Base-by-base conservation (phyloP, 805 yeast genomes). In the Sporopachydermia lactativora region DNA sequence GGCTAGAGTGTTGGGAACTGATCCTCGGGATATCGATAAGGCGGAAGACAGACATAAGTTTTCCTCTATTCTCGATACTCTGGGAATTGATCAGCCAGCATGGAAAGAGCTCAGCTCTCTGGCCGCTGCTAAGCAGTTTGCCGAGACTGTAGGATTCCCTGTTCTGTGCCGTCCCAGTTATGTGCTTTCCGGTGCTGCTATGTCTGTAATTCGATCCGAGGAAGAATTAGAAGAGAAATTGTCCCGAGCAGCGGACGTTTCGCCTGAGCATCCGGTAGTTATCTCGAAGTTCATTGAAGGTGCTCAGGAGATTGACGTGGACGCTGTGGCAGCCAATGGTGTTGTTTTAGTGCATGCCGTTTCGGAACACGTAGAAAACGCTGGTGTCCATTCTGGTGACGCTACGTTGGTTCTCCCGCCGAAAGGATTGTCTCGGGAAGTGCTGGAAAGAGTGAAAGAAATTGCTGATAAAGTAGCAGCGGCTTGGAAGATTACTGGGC, bases 11-110 rank as follows among this genome's bases (percentile, higher is more conserved):
- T 69, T 92, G 47, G 98, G 98, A 59, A 89, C 98, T 39, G 70
- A 81, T 58, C 98, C 98, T 41, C 80, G 75, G 59, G 94, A 85
- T 59, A 89, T 89, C 53, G 98, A 89, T 64, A 81, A 77, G 61
- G 98, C 98, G 46, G 98, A 89, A 69, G 95, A 92, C 64, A 85
- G 98, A 68, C 96, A 89, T 68, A 92, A 89, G 68, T 89, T 89
- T 66, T 88, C 96, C 15, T 79, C 85, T 41, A 89, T 89, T 54
- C 71, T 92, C 57, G 97, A 89, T 62, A 77, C 92, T 37, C 85
- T 92, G 57, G 80, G 80, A 31, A 82, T 89, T 52, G 97, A 86
- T 62, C 98, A 89, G 70, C 98, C 98, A 36, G 82, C 82, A 48
- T 89, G 98, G 98, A 84, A 85, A 62, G 97, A 92, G 67, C 73